A percentile compares a stretch with the other conserved stretches of the same genome.
Evolutionary conservation across 495 filamentous ascomycete species (phyloP).

Genomic region (Podospora appendiculata): DNA sequence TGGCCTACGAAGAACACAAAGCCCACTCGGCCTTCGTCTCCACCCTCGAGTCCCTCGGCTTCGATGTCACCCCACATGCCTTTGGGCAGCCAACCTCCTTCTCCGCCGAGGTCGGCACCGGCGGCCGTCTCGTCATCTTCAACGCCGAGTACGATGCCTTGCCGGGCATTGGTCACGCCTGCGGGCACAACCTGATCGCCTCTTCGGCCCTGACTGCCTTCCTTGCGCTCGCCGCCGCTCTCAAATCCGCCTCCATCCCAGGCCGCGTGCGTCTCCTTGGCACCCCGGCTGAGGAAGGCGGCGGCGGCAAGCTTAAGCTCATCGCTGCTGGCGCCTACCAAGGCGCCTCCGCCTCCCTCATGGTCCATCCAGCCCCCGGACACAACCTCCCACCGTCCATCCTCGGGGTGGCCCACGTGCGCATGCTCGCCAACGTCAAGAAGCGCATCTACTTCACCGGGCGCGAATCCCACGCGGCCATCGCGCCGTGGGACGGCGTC

Average conservation of each 20-base stretch:
- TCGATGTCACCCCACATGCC: constrained; percentile 36
- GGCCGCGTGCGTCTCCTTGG: constrained; percentile 56
- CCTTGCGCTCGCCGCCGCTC: constrained; percentile 44
- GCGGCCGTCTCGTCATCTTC: constrained; percentile 45
- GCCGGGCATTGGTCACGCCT: constrained; percentile 36
- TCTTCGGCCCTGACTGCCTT: constrained; percentile 53
- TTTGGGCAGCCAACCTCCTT: constrained; percentile 50
- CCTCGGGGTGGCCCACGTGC: constrained; percentile 29
- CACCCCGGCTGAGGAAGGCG: constrained; percentile 62
- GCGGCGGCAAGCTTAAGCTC: constrained; percentile 42
- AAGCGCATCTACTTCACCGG: constrained; percentile 37
- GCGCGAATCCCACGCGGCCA: constrained; percentile 48
- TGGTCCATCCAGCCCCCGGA: constrained; percentile 45
- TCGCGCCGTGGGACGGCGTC: constrained; percentile 56
- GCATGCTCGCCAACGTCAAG: constrained; percentile 48
- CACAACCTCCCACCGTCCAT: constrained; percentile 18
- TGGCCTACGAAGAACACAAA: constrained; percentile 45
- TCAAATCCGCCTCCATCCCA: constrained; percentile 39
- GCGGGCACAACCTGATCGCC: constrained; percentile 63
- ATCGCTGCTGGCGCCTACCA: constrained; percentile 44
- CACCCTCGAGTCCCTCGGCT: constrained; percentile 27
- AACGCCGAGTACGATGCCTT: constrained; percentile 51
- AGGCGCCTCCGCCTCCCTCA: constrained; percentile 39
- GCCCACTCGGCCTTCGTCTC: constrained; percentile 46
- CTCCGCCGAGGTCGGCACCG: constrained; percentile 37